Conservation (phyloP, 164 flowering plant species). For the Akebia trifoliata region DNA sequence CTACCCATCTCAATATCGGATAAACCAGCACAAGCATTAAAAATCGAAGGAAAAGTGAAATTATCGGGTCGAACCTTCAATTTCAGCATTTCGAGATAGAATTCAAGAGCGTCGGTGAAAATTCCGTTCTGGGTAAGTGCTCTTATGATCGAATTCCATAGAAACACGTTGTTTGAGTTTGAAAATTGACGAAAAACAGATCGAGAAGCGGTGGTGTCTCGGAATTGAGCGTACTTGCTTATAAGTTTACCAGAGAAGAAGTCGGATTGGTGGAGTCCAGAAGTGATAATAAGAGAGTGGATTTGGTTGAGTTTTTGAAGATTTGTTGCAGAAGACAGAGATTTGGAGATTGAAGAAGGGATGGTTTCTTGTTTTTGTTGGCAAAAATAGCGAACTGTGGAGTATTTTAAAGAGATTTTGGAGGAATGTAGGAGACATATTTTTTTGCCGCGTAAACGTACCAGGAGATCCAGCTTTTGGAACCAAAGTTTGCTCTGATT, state of each 20-base stretch:
- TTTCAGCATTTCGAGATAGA: slow-evolving; percentile 27
- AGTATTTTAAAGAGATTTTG: slow-evolving; percentile 10
- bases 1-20: slow-evolving; percentile 31
- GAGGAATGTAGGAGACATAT: slow-evolving; percentile 6
- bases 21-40: slow-evolving; percentile 43
- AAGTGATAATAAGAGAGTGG: slow-evolving; percentile 33
- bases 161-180: slow-evolving; percentile 26
- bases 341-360: slow-evolving; percentile 24
- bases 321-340: slow-evolving; percentile 18
- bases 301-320: slow-evolving; percentile 23
- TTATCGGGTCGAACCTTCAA: slow-evolving; percentile 31
- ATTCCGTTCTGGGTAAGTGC: slow-evolving; percentile 41
- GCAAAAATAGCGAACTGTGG: slow-evolving; percentile 12
- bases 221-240: slow-evolving; percentile 38
- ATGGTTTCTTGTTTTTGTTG: slow-evolving; percentile 10
- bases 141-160: slow-evolving; percentile 56
- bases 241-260: slow-evolving; percentile 48
- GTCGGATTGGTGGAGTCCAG: slow-evolving; percentile 30
- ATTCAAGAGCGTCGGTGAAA: slow-evolving; percentile 30
- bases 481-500: background rate
- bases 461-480: slow-evolving; percentile 3
- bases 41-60: slow-evolving; percentile 47
- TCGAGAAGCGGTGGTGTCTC: slow-evolving; percentile 25
- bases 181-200: slow-evolving; percentile 31
- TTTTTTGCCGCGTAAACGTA: background rate